These are phyloP conservation scores for Crucihimalaya himalaica DNA, from an alignment of 345 rosid species.

Conservation along the genomic window DNA sequence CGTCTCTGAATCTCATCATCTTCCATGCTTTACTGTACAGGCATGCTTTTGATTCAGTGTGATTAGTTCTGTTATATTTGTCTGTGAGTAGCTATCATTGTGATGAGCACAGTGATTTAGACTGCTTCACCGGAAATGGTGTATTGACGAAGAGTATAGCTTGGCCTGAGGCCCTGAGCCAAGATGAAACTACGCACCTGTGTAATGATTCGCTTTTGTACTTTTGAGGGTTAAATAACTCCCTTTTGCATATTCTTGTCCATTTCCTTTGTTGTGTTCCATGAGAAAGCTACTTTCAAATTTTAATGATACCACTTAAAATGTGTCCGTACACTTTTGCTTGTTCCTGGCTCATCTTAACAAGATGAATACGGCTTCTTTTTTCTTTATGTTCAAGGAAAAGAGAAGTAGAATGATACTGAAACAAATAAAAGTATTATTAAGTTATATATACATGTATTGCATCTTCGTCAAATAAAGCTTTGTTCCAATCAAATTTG, in stretches of 20 bases:
- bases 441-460: slow-evolving; percentile 20
- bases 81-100: not conserved
- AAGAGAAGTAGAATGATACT: not conserved
- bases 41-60: slow-evolving; percentile 5
- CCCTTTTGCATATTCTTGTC: not conserved
- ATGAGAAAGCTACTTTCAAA: slow-evolving; percentile 1
- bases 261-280: slow-evolving; percentile 14
- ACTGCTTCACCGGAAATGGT: not conserved
- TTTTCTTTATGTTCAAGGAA: not conserved
- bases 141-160: not conserved
- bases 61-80: not conserved
- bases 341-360: not conserved
- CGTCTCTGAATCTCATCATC: not conserved
- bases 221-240: not conserved
- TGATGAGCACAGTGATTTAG: not conserved
- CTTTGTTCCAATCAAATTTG: slow-evolving; percentile 18
- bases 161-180: slow-evolving; percentile 16
- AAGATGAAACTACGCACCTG: not conserved
- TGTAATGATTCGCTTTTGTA: slow-evolving; percentile 8
- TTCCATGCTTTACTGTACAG: not conserved
- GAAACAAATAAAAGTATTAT: not conserved
- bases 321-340: not conserved
- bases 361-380: not conserved
- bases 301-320: not conserved
- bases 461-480: slow-evolving; percentile 5